Conservation (phyloP, 768 basidiomycete genomes). For the Leccinellum albellum region DNA sequence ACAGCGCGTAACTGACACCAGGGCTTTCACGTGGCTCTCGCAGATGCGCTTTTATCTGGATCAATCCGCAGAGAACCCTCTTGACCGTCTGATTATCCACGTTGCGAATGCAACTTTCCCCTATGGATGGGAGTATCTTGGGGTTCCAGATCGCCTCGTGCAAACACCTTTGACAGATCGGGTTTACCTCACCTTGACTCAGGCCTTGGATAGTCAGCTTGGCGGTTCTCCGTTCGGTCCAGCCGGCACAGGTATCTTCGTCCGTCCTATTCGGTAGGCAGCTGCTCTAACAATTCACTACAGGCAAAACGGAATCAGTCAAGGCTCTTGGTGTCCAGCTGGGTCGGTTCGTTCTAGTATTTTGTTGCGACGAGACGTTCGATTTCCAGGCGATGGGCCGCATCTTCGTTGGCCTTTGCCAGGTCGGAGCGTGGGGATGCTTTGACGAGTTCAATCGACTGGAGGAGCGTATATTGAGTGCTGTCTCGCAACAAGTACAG, state of each 20-base stretch:
- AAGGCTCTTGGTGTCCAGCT: conserved; percentile 97
- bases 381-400: conserved; percentile 99
- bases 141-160: conserved; percentile 93
- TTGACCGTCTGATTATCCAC: conserved; percentile 75
- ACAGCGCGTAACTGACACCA: conserved; percentile 57
- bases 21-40: conserved; percentile 88
- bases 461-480: conserved; percentile 95
- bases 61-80: conserved; percentile 60
- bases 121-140: conserved; percentile 99
- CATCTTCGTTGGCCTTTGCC: conserved; percentile 97
- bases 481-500: conserved; percentile 98
- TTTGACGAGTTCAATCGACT: conserved; percentile 98
- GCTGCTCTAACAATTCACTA: conserved; percentile 3
- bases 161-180: conserved; percentile 97
- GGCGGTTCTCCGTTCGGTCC: conserved; percentile 98
- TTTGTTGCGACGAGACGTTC: conserved; percentile 99
- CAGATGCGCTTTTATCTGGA: conserved; percentile 99
- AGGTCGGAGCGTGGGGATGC: conserved; percentile 99
- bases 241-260: conserved; percentile 80
- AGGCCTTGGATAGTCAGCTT: conserved; percentile 90
- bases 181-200: conserved; percentile 94
- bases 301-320: conserved; percentile 98
- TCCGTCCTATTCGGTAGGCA: background rate
- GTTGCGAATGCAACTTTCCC: conserved; percentile 91
- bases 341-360: conserved; percentile 99